Percentiles rank a stretch among this genome's conserved stretches.
phyloP scores from a whole-genome alignment of 331 rosid genomes.

The Pyracantha coccinea region DNA sequence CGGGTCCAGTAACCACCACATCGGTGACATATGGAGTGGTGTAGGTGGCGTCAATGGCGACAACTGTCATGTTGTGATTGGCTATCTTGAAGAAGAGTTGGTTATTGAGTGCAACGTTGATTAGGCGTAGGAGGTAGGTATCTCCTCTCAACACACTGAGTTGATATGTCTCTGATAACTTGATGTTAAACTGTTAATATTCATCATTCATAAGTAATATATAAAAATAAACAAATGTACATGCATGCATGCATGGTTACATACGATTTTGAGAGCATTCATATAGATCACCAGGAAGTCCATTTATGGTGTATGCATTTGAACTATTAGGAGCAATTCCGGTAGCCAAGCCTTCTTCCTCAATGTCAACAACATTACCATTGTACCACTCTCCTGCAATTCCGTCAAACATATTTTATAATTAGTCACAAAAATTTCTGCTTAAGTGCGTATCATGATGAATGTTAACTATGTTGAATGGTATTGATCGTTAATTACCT shows the following conservation, averaged over 20 bases:
- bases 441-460: not conserved
- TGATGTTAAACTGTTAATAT: not conserved
- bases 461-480: not conserved
- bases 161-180: conserved; percentile 18
- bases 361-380: conserved; percentile 28
- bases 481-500: not conserved
- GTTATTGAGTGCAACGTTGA: conserved; percentile 42
- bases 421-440: too few species aligned
- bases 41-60: conserved; percentile 36
- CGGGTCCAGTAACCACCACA: conserved; percentile 29
- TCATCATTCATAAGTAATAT: not conserved
- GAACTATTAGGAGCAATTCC: conserved; percentile 16
- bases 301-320: conserved; percentile 39
- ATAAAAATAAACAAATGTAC: not conserved
- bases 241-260: not conserved
- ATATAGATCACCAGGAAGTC: conserved; percentile 32
- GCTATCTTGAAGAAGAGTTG: conserved; percentile 38
- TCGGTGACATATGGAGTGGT: conserved; percentile 25
- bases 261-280: conserved; percentile 24
- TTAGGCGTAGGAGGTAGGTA: conserved; percentile 31
- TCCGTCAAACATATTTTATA: not conserved
- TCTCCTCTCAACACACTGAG: conserved; percentile 22
- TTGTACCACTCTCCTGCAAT: conserved; percentile 43
- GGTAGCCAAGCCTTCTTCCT: conserved; percentile 8
- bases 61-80: conserved; percentile 34